Base-by-base conservation (phyloP, 1,284 basidiomycete species). In the Cryptococcus floricola region DNA sequence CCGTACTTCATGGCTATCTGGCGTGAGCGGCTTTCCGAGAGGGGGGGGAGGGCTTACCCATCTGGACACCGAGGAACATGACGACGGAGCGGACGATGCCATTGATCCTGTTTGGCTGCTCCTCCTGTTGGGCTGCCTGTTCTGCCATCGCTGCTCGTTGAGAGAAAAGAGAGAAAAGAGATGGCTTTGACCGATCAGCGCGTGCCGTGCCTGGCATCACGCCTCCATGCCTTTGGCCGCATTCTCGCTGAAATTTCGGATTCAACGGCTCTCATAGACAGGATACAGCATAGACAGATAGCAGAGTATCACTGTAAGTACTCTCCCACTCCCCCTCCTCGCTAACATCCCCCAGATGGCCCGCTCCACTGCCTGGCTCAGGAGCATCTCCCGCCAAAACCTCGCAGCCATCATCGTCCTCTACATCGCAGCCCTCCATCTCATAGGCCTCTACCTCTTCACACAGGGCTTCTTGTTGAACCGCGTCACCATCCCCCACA, bases 391-490 rank as follows among this genome's bases (percentile, higher is more conserved):
- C 1, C 56, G 69, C 23, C 45, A 59, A 0, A 61, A 67, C 28
- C 67, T 78, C 8, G 75, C 75, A 8, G 28, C 80, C 27, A 64
- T 88, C 44, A 67, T 88, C 7, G 66, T 86, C 43, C 82, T 83
- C 80, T 80, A 89, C 42, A 80, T 84, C 67, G 74, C 83, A 50
- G 50, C 70, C 12, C 61, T 82, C 25, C 81, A 83, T 60, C 51
- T 77, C 23, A 66, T 77, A 16, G 79, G 78, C 1, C 71, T 83
- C 6, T 78, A 75, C 62, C 83, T 94, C 53, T 96, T 95, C 77
- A 89, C 88, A 0, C 82, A 85, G 48, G 93, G 93, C 6, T 97
- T 96, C 75, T 84, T 97, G 28, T 81, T 96, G 53, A 88, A 86
- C 39, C 84, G 93, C 14, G 78, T 91, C 0, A 84, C 92, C 1